Percentiles rank a stretch among this genome's conserved stretches.
These are phyloP conservation scores for Spatholobus suberectus DNA, from an alignment of 306 rosid species.

Conservation along the genomic window DNA sequence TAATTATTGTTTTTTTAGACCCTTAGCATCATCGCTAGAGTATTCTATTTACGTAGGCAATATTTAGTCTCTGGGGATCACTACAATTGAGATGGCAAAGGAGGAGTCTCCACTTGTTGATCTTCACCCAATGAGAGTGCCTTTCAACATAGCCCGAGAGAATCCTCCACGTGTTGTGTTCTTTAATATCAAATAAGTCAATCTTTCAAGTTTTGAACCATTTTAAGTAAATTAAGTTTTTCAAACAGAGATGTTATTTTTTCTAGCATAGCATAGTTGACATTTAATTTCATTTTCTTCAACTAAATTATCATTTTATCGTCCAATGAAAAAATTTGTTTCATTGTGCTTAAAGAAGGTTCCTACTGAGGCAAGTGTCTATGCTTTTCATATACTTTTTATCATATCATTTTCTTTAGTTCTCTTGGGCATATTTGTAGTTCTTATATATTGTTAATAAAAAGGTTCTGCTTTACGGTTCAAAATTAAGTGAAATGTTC, in stretches of 20 bases:
- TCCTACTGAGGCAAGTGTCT: slow-evolving; percentile 86
- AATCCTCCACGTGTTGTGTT: slow-evolving; percentile 91
- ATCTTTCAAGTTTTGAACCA: slow-evolving; percentile 28
- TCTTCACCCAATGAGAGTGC: slow-evolving; percentile 99
- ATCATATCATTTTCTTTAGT: slow-evolving; percentile 36
- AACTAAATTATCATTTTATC: slow-evolving; percentile 99
- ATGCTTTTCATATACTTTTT: not conserved
- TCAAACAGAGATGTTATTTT: slow-evolving; percentile 33
- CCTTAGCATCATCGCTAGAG: slow-evolving; percentile 36
- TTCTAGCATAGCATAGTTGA: slow-evolving; percentile 23
- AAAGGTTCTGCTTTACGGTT: slow-evolving; percentile 30
- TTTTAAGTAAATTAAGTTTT: slow-evolving; percentile 21
- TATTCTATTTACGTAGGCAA: slow-evolving; percentile 77
- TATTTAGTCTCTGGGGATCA: slow-evolving; percentile 98
- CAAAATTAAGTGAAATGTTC: slow-evolving; percentile 14
- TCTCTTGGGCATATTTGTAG: slow-evolving; percentile 19
- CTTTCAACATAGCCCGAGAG: slow-evolving; percentile 96
- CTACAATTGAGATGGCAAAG: slow-evolving; percentile 99
- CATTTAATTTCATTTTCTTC: slow-evolving; percentile 50
- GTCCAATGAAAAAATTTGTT: slow-evolving; percentile 93
- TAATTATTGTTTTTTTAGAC: slow-evolving; percentile 25
- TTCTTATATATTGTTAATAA: slow-evolving; percentile 9
- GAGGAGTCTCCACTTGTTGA: slow-evolving; percentile 99
- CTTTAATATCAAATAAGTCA: slow-evolving; percentile 12
- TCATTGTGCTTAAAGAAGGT: slow-evolving; percentile 89